Base-by-base conservation (phyloP, 768 basidiomycete species). In the Neoboletus magnificus region DNA sequence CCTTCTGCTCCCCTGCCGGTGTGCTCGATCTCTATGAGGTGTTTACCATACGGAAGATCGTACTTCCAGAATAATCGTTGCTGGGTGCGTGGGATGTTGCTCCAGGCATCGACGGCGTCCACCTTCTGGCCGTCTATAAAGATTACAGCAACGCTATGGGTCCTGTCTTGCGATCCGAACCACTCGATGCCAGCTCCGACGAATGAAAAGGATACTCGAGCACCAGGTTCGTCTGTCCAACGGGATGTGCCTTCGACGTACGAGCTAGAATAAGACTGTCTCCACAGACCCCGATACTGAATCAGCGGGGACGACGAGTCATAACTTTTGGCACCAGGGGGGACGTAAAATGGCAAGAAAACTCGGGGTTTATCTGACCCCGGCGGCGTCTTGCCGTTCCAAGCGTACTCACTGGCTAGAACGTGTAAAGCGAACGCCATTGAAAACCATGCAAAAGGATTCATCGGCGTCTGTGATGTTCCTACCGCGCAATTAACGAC, bases 121-220 rank as follows among this genome's bases (percentile, higher is more conserved):
- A 76, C 64, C 25, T 73, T 71, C 41, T 69, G 68, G 20, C 84
- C 84, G 55, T 91, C 85, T 18, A 91, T 73, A 49, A 76, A 81
- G 13, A 91, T 78, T 23, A 76, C 59, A 5, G 83, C 77, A 10
- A 78, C 66, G 15, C 89, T 85, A 62, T 89, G 82, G 16, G 60
- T 67, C 39, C 65, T 73, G 60, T 80, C 82, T 39, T 73, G 76
- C 62, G 76, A 79, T 30, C 89, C 89, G 60, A 90, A 91, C 84
- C 84, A 87, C 70, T 91, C 89, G 59, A 91, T 77, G 1, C 87
- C 87, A 13, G 84, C 86, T 15, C 89, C 89, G n/a, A 74, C 73
- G 69, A 90, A 90, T 3, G 78, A 75, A 69, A 90, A 80, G 2
- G 74, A 73, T 44, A 81, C 72, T 4, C 79, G 71, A 12, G 87